phyloP scores from a whole-genome alignment of 2,329 filamentous ascomycete species.

The Cercospora sp. region DNA sequence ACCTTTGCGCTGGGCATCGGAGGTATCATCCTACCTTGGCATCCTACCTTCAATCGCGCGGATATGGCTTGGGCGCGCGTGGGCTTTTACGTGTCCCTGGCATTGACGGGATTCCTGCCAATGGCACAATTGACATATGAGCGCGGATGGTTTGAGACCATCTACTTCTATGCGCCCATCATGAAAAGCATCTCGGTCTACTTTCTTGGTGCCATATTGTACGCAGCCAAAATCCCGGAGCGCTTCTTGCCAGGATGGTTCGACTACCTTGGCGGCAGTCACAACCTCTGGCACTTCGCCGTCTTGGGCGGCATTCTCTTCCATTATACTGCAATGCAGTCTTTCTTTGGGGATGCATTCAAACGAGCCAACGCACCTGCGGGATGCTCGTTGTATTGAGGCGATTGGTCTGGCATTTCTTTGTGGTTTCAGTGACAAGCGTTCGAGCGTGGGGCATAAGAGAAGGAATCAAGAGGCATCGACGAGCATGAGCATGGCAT shows the following conservation, averaged over 20 bases:
- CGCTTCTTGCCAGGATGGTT: constrained; percentile 90
- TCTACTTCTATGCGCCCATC: constrained; percentile 85
- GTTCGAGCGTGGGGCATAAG: constrained; percentile 11
- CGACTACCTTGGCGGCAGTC: constrained; percentile 91
- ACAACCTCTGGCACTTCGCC: constrained; percentile 96
- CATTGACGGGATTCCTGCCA: constrained; percentile 83
- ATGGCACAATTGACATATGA: constrained; percentile 79
- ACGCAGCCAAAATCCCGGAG: constrained; percentile 90
- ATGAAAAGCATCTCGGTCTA: constrained; percentile 85
- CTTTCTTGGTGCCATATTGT: constrained; percentile 77
- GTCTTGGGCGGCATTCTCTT: constrained; percentile 96
- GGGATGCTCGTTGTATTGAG: constrained; percentile 19
- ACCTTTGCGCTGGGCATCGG: constrained; percentile 80
- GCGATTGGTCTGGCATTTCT: not conserved
- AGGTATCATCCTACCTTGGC: constrained; percentile 92
- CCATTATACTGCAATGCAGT: constrained; percentile 93
- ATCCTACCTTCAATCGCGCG: constrained; percentile 85
- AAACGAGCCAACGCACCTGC: constrained; percentile 29
- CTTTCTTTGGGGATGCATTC: constrained; percentile 71
- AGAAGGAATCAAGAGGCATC: not conserved
- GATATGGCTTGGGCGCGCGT: constrained; percentile 95
- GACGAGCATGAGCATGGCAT: constrained; percentile 6
- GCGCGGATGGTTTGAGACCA: constrained; percentile 76
- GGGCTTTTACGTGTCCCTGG: constrained; percentile 84
- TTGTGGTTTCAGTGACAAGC: constrained; percentile 8